A percentile compares a stretch with the other conserved stretches of the same genome.
Conservation (phyloP, 106 monocot species). For the Platanthera guangdongensis region DNA sequence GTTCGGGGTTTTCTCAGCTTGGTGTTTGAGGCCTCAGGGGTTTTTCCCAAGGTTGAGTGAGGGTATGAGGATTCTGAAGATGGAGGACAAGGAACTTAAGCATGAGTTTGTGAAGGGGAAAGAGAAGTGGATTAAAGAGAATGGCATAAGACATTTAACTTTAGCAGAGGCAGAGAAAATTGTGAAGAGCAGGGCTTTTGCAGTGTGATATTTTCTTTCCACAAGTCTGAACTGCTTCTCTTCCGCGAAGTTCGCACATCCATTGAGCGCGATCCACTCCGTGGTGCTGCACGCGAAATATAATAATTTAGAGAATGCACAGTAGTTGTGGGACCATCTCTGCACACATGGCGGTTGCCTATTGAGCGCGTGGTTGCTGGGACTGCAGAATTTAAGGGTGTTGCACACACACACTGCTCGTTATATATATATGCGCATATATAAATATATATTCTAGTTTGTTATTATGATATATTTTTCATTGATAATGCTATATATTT, state of each 20-base stretch:
- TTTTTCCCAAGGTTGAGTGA: conserved; percentile 68
- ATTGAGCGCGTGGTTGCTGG: too few species aligned
- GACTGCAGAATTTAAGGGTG: too few species aligned
- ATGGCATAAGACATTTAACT: conserved; percentile 55
- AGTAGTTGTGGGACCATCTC: too few species aligned
- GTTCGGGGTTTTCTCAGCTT: conserved; percentile 58
- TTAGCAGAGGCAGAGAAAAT: conserved; percentile 61
- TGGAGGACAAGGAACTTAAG: conserved; percentile 42
- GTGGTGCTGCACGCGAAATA: too few species aligned
- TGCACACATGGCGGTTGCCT: too few species aligned
- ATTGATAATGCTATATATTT: neutral
- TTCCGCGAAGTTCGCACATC: neutral
- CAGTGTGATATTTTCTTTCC: neutral
- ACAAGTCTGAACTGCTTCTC: neutral
- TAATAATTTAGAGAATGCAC: too few species aligned
- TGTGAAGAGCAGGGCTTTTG: conserved; percentile 47
- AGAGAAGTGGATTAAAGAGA: conserved; percentile 55
- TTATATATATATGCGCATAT: neutral
- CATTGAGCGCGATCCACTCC: too few species aligned
- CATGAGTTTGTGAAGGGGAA: conserved; percentile 24
- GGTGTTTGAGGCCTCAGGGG: conserved; percentile 87
- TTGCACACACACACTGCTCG: neutral
- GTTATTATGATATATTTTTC: neutral
- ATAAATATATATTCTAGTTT: neutral
- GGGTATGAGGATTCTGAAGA: conserved; percentile 48